phyloP scores from a whole-genome alignment of 148 eudicot species.

The Spergularia bocconei region DNA sequence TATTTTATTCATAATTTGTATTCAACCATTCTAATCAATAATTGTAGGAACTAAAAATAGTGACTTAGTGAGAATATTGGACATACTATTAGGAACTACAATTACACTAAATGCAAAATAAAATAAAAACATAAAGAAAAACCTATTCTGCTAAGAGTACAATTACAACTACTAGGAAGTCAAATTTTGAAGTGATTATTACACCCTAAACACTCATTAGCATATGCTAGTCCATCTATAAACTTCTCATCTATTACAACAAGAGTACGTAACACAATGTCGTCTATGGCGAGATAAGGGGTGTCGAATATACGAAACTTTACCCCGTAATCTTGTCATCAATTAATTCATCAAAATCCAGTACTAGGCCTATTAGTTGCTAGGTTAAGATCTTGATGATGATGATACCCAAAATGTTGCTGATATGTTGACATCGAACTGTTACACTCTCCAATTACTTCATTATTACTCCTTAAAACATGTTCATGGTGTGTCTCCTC shows the following conservation, averaged over 20 bases:
- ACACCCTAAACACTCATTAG: constrained; percentile 5
- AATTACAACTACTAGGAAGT: neutral
- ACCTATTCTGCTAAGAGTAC: no score
- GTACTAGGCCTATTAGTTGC: constrained; percentile 41
- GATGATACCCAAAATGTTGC: constrained; percentile 37
- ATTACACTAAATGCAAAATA: no score
- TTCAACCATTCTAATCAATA: no score
- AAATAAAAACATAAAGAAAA: no score
- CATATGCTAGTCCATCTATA: neutral
- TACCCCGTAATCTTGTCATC: no score
- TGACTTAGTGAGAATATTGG: no score
- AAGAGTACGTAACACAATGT: no score
- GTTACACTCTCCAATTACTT: constrained; percentile 45
- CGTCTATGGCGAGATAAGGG: no score
- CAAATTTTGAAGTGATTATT: constrained; percentile 2
- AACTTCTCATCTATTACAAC: no score
- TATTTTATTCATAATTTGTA: no score
- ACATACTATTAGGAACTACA: no score
- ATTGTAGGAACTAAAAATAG: no score
- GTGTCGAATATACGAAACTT: neutral
- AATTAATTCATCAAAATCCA: constrained; percentile 26
- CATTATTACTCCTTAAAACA: neutral
- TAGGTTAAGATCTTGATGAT: constrained; percentile 60
- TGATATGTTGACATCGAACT: constrained; percentile 51
- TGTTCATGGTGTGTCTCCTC: constrained; percentile 24